Base-by-base conservation (phyloP, 768 basidiomycete species). In the Pisolithus tinctorius region DNA sequence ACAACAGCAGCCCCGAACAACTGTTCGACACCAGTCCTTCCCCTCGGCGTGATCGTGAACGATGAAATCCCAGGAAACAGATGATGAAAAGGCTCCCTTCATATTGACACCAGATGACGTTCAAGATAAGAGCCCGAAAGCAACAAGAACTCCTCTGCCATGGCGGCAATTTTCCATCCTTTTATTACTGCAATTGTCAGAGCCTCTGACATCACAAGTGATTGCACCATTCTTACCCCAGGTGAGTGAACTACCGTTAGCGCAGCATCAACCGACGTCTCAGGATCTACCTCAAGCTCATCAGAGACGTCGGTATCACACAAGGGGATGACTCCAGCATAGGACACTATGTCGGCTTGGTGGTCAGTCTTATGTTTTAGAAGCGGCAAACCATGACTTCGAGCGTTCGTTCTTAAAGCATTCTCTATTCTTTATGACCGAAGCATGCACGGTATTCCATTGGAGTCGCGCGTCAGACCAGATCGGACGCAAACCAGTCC, bases 161-260 rank as follows among this genome's bases (percentile, higher is more conserved):
- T 81, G 76, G 79, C 74, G 74, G 54, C 88, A 89, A 70, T 75
- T 88, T 52, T 73, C 73, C 43, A 79, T 91, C 53, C 72, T 89
- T 4, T 63, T 91, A 49, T 74, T 87, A 57, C 74, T 90, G 25
- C 86, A 88, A 64, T 78, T 89, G 42, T 74, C 85, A 36, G 88
- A 91, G 62, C 88, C 88, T 1, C 69, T 91, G 56, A 86, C 87
- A 1, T 79, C 79, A 6, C 78, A 87, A 53, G 84, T 90, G 50
- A 88, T 90, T 53, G 80, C 80, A 44, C 88, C 88, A 0, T 89
- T 88, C 60, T 76, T 81, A n/a, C 85, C 84, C 3, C 80, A 88
- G 72, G 85, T 84, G 49, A 40, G 75, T 58, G 27, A 14, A n/a
- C 25, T 27, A 25, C 26, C 26, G 29, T 8, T 26, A 16, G 16